A percentile compares a stretch with the other conserved stretches of the same genome.
These are phyloP conservation scores for Pestalotiopsis sp. DNA, from an alignment of 2,329 filamentous ascomycete species.

Conservation along the genomic window DNA sequence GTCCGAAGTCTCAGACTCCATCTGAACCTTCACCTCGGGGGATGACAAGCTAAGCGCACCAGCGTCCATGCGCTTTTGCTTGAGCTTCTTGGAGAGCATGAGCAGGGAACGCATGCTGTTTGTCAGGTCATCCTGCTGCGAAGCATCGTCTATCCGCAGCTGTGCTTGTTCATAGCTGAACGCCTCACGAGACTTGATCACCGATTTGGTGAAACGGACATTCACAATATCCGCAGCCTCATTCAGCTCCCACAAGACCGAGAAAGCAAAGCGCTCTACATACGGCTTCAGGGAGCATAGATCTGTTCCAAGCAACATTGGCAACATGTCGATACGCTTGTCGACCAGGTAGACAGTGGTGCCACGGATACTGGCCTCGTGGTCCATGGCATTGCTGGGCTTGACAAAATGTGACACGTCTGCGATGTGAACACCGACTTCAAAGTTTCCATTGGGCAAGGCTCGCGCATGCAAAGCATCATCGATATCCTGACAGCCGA, in stretches of 20 bases:
- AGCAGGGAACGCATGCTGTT: slow-evolving; percentile 85
- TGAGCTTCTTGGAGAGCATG: slow-evolving; percentile 87
- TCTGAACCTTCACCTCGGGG: slow-evolving; percentile 96
- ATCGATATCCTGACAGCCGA: slow-evolving; percentile 96
- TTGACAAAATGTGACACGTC: slow-evolving; percentile 99
- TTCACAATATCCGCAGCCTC: slow-evolving; percentile 82
- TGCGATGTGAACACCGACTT: slow-evolving; percentile 97
- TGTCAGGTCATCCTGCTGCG: slow-evolving; percentile 87
- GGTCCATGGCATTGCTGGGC: slow-evolving; percentile 95
- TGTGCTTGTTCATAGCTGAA: slow-evolving; percentile 98
- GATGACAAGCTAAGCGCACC: slow-evolving; percentile 94
- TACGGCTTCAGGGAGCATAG: slow-evolving; percentile 96
- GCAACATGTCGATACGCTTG: slow-evolving; percentile 99
- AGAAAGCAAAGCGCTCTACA: slow-evolving; percentile 91
- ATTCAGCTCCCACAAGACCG: slow-evolving; percentile 86
- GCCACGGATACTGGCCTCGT: slow-evolving; percentile 88
- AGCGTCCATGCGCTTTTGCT: slow-evolving; percentile 93
- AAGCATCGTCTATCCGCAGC: slow-evolving; percentile 85
- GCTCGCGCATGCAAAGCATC: slow-evolving; percentile 88
- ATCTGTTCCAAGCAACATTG: slow-evolving; percentile 92
- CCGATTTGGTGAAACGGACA: slow-evolving; percentile 92
- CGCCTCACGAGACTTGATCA: slow-evolving; percentile 93
- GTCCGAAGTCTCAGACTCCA: slow-evolving; percentile 93
- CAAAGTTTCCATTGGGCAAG: slow-evolving; percentile 89
- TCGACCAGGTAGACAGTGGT: slow-evolving; percentile 98